Evolutionary conservation across 345 rosid species (phyloP).

Genomic region (Syzygium jambos): DNA sequence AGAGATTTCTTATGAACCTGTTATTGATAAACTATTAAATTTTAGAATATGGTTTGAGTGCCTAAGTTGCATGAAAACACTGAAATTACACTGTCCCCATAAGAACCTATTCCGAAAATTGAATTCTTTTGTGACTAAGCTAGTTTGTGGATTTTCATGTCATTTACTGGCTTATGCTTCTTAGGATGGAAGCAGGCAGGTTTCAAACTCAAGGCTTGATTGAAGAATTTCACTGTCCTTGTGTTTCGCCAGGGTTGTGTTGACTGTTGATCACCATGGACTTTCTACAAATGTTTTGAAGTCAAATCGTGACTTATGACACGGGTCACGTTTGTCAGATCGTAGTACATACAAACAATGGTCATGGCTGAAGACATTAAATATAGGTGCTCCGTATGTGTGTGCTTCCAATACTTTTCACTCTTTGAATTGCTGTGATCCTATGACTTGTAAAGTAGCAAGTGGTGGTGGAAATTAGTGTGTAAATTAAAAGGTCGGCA

Average conservation of each 20-base stretch:
- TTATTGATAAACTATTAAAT: not conserved
- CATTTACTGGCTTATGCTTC: not conserved
- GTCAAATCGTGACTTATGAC: not conserved
- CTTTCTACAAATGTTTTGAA: not conserved
- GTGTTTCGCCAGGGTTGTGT: not conserved
- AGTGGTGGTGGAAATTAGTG: not conserved
- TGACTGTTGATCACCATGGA: not conserved
- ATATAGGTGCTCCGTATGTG: not conserved
- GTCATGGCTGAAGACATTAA: not conserved
- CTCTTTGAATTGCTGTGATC: not conserved
- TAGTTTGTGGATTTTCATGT: not conserved
- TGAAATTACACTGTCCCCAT: not conserved
- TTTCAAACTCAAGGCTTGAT: not conserved
- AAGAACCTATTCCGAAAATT: not conserved
- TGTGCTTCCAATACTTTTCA: not conserved
- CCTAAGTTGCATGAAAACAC: not conserved
- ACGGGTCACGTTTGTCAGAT: not conserved
- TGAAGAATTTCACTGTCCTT: not conserved
- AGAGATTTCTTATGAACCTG: not conserved
- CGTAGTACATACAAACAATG: not conserved
- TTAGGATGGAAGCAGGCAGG: not conserved
- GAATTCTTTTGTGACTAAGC: not conserved
- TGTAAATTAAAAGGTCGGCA: not conserved
- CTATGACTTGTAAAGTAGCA: not conserved
- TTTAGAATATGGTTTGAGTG: not conserved